A percentile compares a stretch with the other conserved stretches of the same genome.
phyloP scores from a whole-genome alignment of 2,329 filamentous ascomycete species.

The Fusarium xyrophilum region DNA sequence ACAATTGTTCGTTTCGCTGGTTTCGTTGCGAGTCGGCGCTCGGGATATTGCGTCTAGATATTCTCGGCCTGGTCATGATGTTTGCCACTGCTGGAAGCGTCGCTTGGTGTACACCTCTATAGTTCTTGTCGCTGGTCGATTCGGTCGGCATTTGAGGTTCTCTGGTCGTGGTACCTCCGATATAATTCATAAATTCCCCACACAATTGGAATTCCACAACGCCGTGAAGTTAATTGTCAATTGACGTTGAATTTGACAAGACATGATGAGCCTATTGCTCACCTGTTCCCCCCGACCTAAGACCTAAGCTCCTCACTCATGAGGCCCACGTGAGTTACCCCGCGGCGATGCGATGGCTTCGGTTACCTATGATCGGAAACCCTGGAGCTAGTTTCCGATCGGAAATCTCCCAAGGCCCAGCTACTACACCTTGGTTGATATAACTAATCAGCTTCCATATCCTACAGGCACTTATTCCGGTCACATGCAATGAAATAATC shows the following conservation, averaged over 20 bases:
- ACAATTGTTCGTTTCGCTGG: slow-evolving; percentile 50
- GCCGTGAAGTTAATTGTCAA: background rate
- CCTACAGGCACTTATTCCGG: background rate
- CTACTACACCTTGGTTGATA: background rate
- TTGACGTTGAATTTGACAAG: background rate
- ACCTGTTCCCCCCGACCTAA: background rate
- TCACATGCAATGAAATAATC: slow-evolving; percentile 18
- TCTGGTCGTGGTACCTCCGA: slow-evolving; percentile 26
- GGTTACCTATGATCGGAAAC: background rate
- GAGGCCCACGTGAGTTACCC: slow-evolving; percentile 13
- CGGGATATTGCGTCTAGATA: slow-evolving; percentile 55
- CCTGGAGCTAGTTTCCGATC: background rate
- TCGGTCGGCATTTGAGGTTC: slow-evolving; percentile 25
- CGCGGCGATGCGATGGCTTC: slow-evolving; percentile 16
- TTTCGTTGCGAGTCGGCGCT: slow-evolving; percentile 52
- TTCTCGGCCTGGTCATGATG: slow-evolving; percentile 45
- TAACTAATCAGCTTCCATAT: background rate
- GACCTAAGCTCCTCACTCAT: background rate
- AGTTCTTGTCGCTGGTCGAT: slow-evolving; percentile 33
- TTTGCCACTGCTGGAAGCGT: slow-evolving; percentile 40
- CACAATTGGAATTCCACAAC: background rate
- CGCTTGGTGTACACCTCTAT: slow-evolving; percentile 41
- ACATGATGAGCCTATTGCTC: background rate
- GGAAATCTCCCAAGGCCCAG: background rate
- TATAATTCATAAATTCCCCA: slow-evolving; percentile 35